Conservation (phyloP, 78 protist genomes). For the Dictyostelium citrinum region DNA sequence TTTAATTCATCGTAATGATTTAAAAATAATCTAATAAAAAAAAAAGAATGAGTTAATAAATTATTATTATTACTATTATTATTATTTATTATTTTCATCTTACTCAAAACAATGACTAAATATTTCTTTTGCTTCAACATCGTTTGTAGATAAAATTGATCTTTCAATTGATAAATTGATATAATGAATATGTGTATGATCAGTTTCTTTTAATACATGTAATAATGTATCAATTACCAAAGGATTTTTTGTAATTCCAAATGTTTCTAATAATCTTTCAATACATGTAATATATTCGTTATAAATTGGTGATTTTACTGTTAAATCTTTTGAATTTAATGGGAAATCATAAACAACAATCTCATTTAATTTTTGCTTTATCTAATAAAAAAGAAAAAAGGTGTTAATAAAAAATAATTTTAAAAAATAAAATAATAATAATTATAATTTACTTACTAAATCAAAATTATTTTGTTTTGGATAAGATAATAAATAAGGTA, state of each 20-base stretch:
- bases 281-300: conserved; percentile 69
- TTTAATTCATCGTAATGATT: conserved; percentile 44
- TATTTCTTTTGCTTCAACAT: conserved; percentile 25
- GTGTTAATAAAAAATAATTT: neutral
- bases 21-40: conserved; percentile 4
- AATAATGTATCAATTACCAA: conserved; percentile 44
- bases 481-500: conserved; percentile 28
- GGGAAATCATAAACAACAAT: conserved; percentile 80
- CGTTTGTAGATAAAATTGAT: conserved; percentile 5
- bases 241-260: conserved; percentile 47
- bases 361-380: conserved; percentile 62
- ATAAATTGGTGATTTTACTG: conserved; percentile 53
- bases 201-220: conserved; percentile 43
- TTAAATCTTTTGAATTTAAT: conserved; percentile 63
- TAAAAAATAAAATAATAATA: neutral
- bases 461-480: conserved; percentile 6
- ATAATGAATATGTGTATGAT: conserved; percentile 29
- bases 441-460: conserved; percentile 1
- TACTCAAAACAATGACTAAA: conserved; percentile 62
- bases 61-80: too few relatives aligned
- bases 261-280: conserved; percentile 69
- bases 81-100: too few relatives aligned
- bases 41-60: neutral
- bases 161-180: conserved; percentile 38
- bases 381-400: neutral